These are phyloP conservation scores for Colletotrichum orbiculare DNA, from an alignment of 2,329 filamentous ascomycete species.

Conservation along the genomic window DNA sequence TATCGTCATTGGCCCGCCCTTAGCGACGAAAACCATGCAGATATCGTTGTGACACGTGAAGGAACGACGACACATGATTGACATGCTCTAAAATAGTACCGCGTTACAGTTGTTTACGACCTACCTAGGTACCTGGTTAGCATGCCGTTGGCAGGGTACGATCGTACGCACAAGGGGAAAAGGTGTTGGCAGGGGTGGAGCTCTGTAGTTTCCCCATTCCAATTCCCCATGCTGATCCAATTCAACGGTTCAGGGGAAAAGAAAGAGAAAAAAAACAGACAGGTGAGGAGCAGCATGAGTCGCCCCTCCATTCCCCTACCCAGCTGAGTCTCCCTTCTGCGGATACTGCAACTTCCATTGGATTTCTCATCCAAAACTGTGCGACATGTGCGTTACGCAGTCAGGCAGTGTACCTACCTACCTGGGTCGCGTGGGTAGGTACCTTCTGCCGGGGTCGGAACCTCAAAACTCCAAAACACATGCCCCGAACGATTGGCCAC, in stretches of 20 bases:
- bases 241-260: conserved; percentile 14
- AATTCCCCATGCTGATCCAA: conserved; percentile 11
- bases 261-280: background rate
- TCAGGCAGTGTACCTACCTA: no score
- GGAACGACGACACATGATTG: background rate
- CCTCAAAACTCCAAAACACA: conserved; percentile 5
- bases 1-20: conserved; percentile 6
- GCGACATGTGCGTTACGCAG: no score
- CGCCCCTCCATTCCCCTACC: no score
- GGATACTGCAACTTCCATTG: no score
- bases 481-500: conserved; percentile 32
- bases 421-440: no score
- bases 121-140: no score
- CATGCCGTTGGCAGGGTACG: no score
- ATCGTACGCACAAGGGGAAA: background rate
- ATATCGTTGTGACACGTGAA: background rate
- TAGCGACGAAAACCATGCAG: conserved; percentile 25
- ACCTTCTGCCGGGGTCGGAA: no score
- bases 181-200: conserved; percentile 2
- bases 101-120: no score
- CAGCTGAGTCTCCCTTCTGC: no score
- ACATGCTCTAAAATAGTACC: background rate
- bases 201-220: conserved; percentile 18
- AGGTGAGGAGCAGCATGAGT: no score
- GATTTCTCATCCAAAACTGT: no score